phyloP scores from a whole-genome alignment of 2,329 filamentous ascomycete genomes.

The Didymella pomorum region DNA sequence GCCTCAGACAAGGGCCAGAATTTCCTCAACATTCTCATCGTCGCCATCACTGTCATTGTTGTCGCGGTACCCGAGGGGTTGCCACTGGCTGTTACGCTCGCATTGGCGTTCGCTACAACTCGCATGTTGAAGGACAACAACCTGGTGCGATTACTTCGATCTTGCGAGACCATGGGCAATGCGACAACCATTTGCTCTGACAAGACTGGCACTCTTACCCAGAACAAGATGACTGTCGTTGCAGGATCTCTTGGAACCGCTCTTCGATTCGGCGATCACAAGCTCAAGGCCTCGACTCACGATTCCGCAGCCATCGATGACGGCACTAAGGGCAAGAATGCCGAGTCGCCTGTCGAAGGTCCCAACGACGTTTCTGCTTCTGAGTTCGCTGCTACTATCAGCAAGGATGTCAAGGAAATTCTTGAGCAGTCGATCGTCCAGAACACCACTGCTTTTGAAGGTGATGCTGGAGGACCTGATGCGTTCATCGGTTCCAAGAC shows the following conservation, averaged over 20 bases:
- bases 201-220: constrained; percentile 53
- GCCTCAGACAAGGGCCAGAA: constrained; percentile 79
- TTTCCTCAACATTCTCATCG: constrained; percentile 70
- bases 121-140: constrained; percentile 75
- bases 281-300: constrained; percentile 35
- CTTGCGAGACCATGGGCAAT: constrained; percentile 76
- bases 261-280: constrained; percentile 62
- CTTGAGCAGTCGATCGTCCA: constrained; percentile 64
- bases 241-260: constrained; percentile 71
- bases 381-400: constrained; percentile 64
- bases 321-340: constrained; percentile 43
- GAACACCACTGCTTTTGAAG: constrained; percentile 55
- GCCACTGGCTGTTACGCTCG: constrained; percentile 72
- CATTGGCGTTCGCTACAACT: constrained; percentile 72
- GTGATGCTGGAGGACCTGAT: constrained; percentile 51
- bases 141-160: constrained; percentile 70
- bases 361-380: constrained; percentile 59
- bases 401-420: constrained; percentile 62
- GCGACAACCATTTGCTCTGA: constrained; percentile 80
- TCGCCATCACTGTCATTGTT: constrained; percentile 71
- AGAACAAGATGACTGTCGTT: constrained; percentile 67
- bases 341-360: constrained; percentile 48
- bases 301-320: constrained; percentile 33
- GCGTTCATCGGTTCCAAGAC: constrained; percentile 79
- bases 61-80: constrained; percentile 74